phyloP scores from a whole-genome alignment of 495 filamentous ascomycete genomes.

The Neurospora sublineolata region DNA sequence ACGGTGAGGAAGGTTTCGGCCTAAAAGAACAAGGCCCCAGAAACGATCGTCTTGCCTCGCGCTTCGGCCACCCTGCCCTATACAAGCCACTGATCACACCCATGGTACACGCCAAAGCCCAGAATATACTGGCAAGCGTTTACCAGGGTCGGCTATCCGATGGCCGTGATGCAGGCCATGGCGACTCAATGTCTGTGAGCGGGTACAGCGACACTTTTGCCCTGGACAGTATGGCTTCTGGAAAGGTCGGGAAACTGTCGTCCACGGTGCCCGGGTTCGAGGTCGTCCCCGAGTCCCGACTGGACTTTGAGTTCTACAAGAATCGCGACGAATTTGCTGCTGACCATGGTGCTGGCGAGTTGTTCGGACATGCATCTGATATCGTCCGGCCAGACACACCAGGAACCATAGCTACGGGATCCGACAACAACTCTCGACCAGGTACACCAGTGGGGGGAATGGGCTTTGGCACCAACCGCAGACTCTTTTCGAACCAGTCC shows the following conservation, averaged over 20 bases:
- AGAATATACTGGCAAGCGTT: constrained; percentile 66
- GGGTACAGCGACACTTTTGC: constrained; percentile 58
- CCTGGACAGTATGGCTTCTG: constrained; percentile 70
- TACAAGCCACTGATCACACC: constrained; percentile 83
- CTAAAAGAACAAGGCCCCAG: constrained; percentile 32
- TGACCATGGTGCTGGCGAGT: constrained; percentile 67
- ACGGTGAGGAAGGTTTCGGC: constrained; percentile 27
- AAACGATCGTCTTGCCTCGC: constrained; percentile 61
- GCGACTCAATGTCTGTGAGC: constrained; percentile 48
- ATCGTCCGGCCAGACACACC: constrained; percentile 57
- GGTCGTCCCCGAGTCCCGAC: constrained; percentile 76
- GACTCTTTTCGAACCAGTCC: constrained; percentile 10
- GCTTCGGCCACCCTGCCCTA: constrained; percentile 86
- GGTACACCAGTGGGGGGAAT: constrained; percentile 31
- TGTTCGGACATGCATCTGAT: constrained; percentile 60
- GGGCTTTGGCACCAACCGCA: constrained; percentile 16
- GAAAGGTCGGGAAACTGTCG: constrained; percentile 57
- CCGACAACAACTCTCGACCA: constrained; percentile 25
- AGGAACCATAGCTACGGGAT: constrained; percentile 35
- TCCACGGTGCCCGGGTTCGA: constrained; percentile 55
- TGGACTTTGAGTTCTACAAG: constrained; percentile 90
- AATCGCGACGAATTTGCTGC: constrained; percentile 78
- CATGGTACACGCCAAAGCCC: constrained; percentile 88
- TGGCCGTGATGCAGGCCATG: constrained; percentile 38
- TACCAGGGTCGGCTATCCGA: constrained; percentile 68